These are phyloP conservation scores for Heterobasidion annosum DNA, from an alignment of 1,284 basidiomycete genomes.

Conservation along the genomic window DNA sequence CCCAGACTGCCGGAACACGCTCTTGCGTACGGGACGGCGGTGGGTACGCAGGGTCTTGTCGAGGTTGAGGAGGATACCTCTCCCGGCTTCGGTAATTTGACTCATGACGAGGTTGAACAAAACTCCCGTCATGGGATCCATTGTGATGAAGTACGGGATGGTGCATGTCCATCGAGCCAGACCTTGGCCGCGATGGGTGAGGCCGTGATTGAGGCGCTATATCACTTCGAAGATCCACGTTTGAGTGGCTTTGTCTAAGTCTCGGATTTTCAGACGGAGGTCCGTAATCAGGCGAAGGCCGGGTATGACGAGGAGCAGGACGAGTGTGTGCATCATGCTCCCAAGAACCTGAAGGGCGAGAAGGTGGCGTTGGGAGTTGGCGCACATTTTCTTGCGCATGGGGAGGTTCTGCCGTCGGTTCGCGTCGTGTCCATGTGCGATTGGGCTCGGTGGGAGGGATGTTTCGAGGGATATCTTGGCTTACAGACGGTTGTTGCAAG, in stretches of 20 bases:
- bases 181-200: not conserved
- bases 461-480: not conserved
- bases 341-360: not conserved
- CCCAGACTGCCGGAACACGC: not conserved
- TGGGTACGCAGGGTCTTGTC: not conserved
- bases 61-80: not conserved
- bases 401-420: not conserved
- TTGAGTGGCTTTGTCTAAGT: not conserved
- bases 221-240: not conserved
- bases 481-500: not conserved
- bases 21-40: not conserved
- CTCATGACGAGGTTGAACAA: not conserved
- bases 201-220: not conserved
- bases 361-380: too few species aligned
- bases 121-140: not conserved
- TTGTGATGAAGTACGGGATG: not conserved
- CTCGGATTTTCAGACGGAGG: not conserved
- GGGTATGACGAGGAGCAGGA: too few species aligned
- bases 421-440: not conserved
- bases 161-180: not conserved
- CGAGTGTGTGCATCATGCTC: too few species aligned
- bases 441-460: not conserved
- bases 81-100: not conserved
- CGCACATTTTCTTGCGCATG: not conserved
- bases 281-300: not conserved